Conservation (phyloP, 768 basidiomycete genomes). For the Podaxis pistillaris region DNA sequence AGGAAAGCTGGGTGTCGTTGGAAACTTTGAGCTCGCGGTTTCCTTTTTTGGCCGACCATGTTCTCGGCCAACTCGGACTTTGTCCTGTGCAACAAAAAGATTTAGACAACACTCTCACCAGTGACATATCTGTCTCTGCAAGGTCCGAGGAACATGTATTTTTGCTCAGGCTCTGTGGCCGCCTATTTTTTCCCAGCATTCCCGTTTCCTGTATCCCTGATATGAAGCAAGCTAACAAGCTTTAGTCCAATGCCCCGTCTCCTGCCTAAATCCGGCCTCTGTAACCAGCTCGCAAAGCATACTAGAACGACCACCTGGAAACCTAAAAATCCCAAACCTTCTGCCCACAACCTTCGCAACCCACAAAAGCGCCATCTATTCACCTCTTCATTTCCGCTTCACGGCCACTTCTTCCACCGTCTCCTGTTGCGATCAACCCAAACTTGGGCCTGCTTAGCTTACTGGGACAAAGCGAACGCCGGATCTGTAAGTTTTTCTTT, state of each 20-base stretch:
- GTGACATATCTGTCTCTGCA: background rate
- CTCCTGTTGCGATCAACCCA: background rate
- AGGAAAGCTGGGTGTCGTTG: conserved; percentile 2
- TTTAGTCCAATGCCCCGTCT: background rate
- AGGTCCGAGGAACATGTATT: background rate
- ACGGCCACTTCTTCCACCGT: background rate
- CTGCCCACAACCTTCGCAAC: background rate
- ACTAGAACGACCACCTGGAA: background rate
- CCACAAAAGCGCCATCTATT: background rate
- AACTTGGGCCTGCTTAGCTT: background rate
- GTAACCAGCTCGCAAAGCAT: background rate
- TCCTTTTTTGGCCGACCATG: conserved; percentile 8
- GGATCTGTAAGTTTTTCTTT: background rate
- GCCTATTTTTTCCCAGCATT: background rate
- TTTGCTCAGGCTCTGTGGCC: background rate
- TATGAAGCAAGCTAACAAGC: background rate
- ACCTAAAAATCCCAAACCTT: background rate
- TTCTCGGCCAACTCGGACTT: conserved; percentile 2
- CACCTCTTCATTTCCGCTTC: conserved; percentile 9
- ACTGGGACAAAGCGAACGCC: conserved; percentile 1
- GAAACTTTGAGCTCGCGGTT: conserved; percentile 7
- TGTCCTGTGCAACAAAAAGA: background rate
- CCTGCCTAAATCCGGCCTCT: background rate
- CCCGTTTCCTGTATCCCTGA: background rate
- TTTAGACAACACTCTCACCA: background rate